A percentile compares a stretch with the other conserved stretches of the same genome.
Conservation (phyloP, 306 rosid genomes). For the Vigna reflexopilosa region DNA sequence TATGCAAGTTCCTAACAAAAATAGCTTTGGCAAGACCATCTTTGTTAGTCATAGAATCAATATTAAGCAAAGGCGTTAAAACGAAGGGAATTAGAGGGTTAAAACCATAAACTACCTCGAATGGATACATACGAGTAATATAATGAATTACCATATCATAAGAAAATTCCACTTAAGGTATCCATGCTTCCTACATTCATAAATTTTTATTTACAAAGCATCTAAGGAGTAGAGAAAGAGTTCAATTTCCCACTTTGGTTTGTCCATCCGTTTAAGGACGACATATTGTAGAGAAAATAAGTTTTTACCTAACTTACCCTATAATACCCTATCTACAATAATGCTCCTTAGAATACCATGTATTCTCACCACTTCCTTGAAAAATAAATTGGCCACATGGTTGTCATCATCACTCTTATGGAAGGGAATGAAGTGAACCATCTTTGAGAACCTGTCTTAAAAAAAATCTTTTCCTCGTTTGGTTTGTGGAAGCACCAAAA, state of each 20-base stretch:
- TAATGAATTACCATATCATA: background rate
- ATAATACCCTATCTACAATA: background rate
- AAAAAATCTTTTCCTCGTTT: background rate
- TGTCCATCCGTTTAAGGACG: background rate
- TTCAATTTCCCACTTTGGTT: background rate
- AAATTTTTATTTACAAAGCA: background rate
- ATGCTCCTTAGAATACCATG: too few species aligned
- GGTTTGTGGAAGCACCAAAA: background rate
- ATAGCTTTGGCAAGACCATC: too few species aligned
- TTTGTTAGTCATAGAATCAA: too few species aligned
- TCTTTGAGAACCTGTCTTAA: background rate
- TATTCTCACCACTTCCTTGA: background rate
- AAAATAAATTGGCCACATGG: background rate
- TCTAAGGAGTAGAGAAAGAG: background rate
- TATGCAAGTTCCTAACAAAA: too few species aligned
- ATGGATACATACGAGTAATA: background rate
- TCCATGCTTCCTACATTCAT: background rate
- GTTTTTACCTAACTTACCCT: background rate
- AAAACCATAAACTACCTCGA: too few species aligned
- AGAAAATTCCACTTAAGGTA: background rate
- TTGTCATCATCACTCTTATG: background rate
- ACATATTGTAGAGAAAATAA: background rate
- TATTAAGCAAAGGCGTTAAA: too few species aligned
- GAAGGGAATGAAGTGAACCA: background rate
- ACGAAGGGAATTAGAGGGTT: too few species aligned